phyloP scores from a whole-genome alignment of 1,139 yeast genomes.

The Geotrichum carabidarum region DNA sequence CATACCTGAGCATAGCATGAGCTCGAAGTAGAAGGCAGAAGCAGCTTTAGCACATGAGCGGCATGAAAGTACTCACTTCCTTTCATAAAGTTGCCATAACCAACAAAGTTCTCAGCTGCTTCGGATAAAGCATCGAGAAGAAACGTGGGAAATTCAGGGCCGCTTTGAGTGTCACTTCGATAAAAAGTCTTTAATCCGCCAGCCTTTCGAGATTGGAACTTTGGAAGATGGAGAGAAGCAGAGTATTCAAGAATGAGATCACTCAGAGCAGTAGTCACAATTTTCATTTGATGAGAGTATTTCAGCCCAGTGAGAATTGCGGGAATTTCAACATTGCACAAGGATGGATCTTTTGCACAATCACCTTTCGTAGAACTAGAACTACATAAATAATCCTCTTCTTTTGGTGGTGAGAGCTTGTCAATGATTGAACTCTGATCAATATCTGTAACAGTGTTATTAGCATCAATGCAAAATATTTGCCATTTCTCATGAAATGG shows the following conservation, averaged over 20 bases:
- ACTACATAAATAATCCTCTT: not conserved
- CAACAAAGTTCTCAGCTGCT: conserved; percentile 25
- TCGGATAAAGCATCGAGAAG: conserved; percentile 24
- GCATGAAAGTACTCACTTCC: conserved; percentile 30
- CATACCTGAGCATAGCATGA: conserved; percentile 23
- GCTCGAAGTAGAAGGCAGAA: conserved; percentile 24
- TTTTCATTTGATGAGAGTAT: not conserved
- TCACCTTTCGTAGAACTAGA: conserved; percentile 1
- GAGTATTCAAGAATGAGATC: no score
- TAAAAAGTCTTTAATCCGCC: not conserved
- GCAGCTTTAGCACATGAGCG: conserved; percentile 22
- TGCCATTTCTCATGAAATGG: conserved; percentile 37
- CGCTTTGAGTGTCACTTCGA: no score
- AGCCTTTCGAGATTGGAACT: not conserved
- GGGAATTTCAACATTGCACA: no score
- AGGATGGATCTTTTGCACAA: not conserved
- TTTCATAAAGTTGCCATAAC: conserved; percentile 25
- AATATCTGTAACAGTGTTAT: conserved; percentile 31
- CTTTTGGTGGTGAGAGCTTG: not conserved
- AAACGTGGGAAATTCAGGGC: conserved; percentile 15
- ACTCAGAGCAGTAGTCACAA: no score
- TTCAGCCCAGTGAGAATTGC: no score
- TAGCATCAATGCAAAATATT: conserved; percentile 32
- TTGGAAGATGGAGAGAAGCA: no score
- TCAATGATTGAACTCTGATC: conserved; percentile 15